These are phyloP conservation scores for Morella rubra DNA, from an alignment of 306 rosid species.

Conservation along the genomic window DNA sequence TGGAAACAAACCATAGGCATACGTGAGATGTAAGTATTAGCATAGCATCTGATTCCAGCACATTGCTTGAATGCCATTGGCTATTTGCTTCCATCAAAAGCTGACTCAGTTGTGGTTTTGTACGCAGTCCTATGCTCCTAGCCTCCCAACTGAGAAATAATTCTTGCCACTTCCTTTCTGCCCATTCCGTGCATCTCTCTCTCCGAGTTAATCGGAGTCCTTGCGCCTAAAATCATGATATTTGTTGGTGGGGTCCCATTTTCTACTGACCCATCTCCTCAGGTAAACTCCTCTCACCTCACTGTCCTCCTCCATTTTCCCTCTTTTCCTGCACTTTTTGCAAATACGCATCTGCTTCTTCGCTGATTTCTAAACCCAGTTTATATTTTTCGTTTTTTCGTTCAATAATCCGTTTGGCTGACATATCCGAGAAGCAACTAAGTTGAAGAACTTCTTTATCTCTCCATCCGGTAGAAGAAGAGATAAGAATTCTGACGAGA, in stretches of 20 bases:
- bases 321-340: neutral
- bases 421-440: neutral
- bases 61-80: too few species aligned
- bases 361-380: neutral
- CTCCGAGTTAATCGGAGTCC: neutral
- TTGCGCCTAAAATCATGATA: too few species aligned
- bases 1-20: too few species aligned
- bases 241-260: too few species aligned
- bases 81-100: too few species aligned
- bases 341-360: neutral
- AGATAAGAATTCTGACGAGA: neutral
- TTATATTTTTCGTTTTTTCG: neutral
- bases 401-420: neutral
- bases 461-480: neutral
- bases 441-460: neutral
- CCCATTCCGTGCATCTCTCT: neutral
- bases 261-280: too few species aligned
- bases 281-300: too few species aligned
- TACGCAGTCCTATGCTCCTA: too few species aligned
- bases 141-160: too few species aligned
- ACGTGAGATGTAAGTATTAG: too few species aligned
- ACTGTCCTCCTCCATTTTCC: neutral
- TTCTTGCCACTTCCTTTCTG: neutral
- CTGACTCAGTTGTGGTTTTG: too few species aligned
- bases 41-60: too few species aligned